phyloP scores from a whole-genome alignment of 768 basidiomycete genomes.

The Dacryopinax spathularia region DNA sequence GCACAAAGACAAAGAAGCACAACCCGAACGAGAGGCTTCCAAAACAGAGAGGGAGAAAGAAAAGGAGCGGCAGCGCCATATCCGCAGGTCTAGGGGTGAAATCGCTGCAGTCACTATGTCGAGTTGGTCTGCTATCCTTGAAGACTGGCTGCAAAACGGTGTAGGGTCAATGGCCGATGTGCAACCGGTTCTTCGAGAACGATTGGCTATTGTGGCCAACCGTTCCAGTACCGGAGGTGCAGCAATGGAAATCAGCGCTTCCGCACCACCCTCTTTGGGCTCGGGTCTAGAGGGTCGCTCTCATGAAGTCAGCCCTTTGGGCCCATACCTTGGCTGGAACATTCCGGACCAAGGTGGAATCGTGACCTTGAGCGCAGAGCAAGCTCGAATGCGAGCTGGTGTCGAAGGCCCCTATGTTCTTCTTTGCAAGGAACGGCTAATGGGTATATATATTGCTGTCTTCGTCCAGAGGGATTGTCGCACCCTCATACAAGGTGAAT shows the following conservation, averaged over 20 bases:
- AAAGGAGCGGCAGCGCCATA: constrained; percentile 18
- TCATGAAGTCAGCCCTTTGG: background rate
- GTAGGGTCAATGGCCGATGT: constrained; percentile 15
- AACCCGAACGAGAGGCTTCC: constrained; percentile 11
- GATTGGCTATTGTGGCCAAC: background rate
- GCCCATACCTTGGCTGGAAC: background rate
- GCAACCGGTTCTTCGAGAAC: constrained; percentile 10
- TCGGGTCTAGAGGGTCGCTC: background rate
- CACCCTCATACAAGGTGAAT: constrained; percentile 44
- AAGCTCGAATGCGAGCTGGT: background rate
- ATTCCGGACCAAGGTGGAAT: background rate
- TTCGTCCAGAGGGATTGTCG: constrained; percentile 62
- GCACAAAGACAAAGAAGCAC: background rate
- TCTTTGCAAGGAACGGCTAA: constrained; percentile 75
- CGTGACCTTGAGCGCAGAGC: background rate
- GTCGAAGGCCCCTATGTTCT: constrained; percentile 64
- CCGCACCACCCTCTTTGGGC: background rate
- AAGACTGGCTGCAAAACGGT: constrained; percentile 51
- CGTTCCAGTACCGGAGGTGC: background rate
- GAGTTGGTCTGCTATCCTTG: constrained; percentile 65
- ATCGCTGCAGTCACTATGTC: constrained; percentile 14
- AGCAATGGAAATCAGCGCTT: background rate
- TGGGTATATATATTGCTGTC: constrained; percentile 72
- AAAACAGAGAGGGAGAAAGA: constrained; percentile 13
- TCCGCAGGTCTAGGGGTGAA: background rate